Conservation (phyloP, 352 stramenopile species). For the Globisporangium cederbergense region DNA sequence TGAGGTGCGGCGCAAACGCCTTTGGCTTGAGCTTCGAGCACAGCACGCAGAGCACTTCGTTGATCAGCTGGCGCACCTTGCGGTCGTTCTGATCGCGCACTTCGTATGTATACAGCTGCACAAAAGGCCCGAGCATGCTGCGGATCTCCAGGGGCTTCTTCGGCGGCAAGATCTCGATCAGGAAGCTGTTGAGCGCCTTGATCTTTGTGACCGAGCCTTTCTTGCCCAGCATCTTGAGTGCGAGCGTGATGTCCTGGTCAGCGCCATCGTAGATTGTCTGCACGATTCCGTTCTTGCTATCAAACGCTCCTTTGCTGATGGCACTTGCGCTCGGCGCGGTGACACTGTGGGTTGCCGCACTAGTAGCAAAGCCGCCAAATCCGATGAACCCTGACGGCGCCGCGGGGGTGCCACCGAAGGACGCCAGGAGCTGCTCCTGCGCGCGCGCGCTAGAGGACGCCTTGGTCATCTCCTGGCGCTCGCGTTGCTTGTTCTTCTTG, state of each 20-base stretch:
- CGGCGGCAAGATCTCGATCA: constrained; percentile 55
- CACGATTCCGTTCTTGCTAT: constrained; percentile 17
- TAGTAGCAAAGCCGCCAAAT: constrained; percentile 63
- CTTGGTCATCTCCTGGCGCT: constrained; percentile 80
- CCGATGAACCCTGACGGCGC: constrained; percentile 55
- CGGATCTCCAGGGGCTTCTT: constrained; percentile 58
- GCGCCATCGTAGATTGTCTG: constrained; percentile 72
- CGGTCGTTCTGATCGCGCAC: constrained; percentile 84
- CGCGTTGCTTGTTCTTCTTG: constrained; percentile 87
- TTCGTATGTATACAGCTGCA: constrained; percentile 74
- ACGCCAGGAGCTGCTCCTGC: constrained; percentile 56
- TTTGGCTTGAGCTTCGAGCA: constrained; percentile 61
- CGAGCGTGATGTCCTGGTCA: constrained; percentile 73
- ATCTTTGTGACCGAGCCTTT: constrained; percentile 78
- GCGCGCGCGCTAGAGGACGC: constrained; percentile 77
- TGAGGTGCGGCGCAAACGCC: constrained; percentile 67
- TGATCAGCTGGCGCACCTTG: constrained; percentile 74
- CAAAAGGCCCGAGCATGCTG: constrained; percentile 71
- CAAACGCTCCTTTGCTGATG: constrained; percentile 6
- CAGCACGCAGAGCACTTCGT: constrained; percentile 61
- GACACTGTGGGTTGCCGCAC: constrained; percentile 13
- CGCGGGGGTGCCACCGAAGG: constrained; percentile 14
- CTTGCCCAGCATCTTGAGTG: constrained; percentile 85
- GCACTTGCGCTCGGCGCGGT: constrained; percentile 13
- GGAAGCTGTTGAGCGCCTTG: constrained; percentile 71